Evolutionary conservation across 2,329 filamentous ascomycete species (phyloP), one percentile per base, ranked within the genome.

Genomic region (Fusarium floridanum): DNA sequence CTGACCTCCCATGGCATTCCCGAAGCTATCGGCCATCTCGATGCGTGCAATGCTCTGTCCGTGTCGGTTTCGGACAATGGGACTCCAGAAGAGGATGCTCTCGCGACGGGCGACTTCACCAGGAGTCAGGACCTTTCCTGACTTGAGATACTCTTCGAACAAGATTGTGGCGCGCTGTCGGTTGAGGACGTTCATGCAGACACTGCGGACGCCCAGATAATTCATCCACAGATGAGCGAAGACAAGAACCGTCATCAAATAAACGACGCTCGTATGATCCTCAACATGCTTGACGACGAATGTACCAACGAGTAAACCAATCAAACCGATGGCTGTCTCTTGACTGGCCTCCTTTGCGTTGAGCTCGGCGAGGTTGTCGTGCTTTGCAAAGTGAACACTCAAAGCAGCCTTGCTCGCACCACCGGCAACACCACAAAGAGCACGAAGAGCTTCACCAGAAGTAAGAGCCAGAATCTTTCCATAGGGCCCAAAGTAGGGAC

Each of bases 341-440:
- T 98, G 97, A 75, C 94, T 97, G 14, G 95, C 95, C 81, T 98
- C 96, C 88, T 98, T 92, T 66, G 96, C 95, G 84, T 98, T 98
- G 66, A 99, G 87, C 82, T 98, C 96, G 2, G 94, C 96, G 53
- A 98, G 84, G 81, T 98, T 98, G 41, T 95, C 94, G 80, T 91
- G 91, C 75, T 88, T 91, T 10, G 96, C 95, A 86, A 99, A 98
- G 83, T 99, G 97, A 12, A 94, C 93, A 80, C 94, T 97, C 76
- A 99, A 84, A 71, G 93, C 95, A 2, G 96, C 96, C 83, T 98
- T 98, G 73, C 94, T 93, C 64, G 94, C 95, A 14, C 94, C 95
- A 1, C 95, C 96, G 0, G 96, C 94, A 6, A 98, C 95, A 29
- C 96, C 97, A 80, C 97, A 98, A 1, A 98, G 84, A 0, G 88